Evolutionary conservation across 2,329 filamentous ascomycete species (phyloP), one percentile per base, ranked within the genome.

Genomic region (Arthrobotrys sphaeroides): DNA sequence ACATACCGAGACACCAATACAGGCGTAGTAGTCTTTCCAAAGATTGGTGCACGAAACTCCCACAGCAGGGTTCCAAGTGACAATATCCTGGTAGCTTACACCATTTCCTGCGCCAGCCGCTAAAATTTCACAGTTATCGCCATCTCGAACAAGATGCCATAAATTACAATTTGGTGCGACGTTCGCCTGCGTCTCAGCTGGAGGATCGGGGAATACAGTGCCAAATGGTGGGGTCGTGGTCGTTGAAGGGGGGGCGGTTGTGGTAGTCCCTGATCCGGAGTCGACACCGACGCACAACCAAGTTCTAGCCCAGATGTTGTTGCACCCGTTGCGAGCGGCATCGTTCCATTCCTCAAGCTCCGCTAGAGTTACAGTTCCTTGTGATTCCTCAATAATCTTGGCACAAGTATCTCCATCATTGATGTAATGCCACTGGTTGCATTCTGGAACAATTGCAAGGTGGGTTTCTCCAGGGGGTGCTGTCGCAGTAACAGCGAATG

Each of bases 1-100:
- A 60, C 61, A 40, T 51, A 65, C 68, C 4, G 18, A n/a, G 5
- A 73, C 68, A n/a, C 69, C 69, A 31, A 73, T 59, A 42, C 69
- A 73, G 10, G 40, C 60, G 26, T 73, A 66, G 24, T 66, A 66
- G 28, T 40, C 20, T 5, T 40, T 7, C 69, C 69, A 73, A 9
- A 73, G 61, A 53, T 43, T 59, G 5, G 10, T 33, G 22, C 69
- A 73, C 0, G 6, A 2, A 3, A n/a, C 1, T 36, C 61, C 61
- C 3, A 53, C 60, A 22, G 43, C 33, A 12, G 69, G 60, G 28
- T 73, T 73, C 69, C 69, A 73, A 12, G 20, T n/a, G 9, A 72
- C 13, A 7, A 72, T 57, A 43, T 73, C 51, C 7, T 57, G 43
- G 3, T 13, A 18, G 13, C 33, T 57, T 3, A 73, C 51, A 6